Base-by-base conservation (phyloP, 2,329 filamentous ascomycete genomes). In the Diaporthe capsici region DNA sequence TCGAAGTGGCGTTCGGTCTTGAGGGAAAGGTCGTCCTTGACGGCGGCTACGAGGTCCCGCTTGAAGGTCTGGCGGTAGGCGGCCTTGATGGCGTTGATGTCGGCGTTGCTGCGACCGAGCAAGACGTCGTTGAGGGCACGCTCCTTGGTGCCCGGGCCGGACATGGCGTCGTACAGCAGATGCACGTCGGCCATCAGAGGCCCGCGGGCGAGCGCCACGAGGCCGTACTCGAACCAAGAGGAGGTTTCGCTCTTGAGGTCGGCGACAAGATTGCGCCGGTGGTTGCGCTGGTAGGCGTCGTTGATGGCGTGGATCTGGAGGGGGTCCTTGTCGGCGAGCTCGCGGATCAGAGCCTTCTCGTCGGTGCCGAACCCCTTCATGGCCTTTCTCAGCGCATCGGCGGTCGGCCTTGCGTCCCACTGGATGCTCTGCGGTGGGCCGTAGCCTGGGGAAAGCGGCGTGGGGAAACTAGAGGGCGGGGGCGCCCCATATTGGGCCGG, bases 321-420 rank as follows among this genome's bases (percentile, higher is more conserved):
- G 1, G 96, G 94, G 78, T 97, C 94, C 77, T 95, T 93, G 79
- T 88, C 90, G 3, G 93, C 86, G 12, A 98, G 86, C 4, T 93
- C 86, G 2, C 87, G 86, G 78, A 98, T 96, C 22, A 98, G 86
- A 0, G 90, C 84, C 80, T 92, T 93, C 83, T 98, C 96, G 80
- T 98, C 92, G 0, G 96, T 98, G 47, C 96, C 96, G 77, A 98
- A 94, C 0, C 83, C 95, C 84, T 98, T 98, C 95, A 98, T 98
- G 2, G 96, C 95, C 79, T 90, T 90, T 72, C 95, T 91, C 31
- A 98, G 87, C 5, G 88, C 90, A 75, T 95, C 90, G 0, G 95
- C 94, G 79, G 97, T 92, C 17, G 87, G 85, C 4, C 86, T 88
- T 65, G 91, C 93, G 78, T 98, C 92, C 88, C 89, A 93, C 42